Evolutionary conservation across 768 basidiomycete genomes (phyloP), one percentile per base, ranked within the genome.

Genomic region (Lentinula detonsa): DNA sequence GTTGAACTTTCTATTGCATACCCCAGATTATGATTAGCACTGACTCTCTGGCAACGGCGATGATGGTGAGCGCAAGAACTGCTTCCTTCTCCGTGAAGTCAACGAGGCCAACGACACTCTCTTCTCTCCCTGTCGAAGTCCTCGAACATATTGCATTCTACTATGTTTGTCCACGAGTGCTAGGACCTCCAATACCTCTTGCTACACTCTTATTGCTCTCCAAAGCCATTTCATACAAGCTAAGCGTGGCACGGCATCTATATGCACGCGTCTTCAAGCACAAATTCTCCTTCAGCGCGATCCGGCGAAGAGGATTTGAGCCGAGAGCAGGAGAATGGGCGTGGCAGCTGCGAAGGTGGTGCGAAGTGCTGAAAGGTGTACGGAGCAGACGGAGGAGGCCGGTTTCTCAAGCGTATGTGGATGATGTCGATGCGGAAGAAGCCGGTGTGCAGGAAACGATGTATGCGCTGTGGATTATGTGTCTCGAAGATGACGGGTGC

Each of bases 401-500:
- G 79, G 54, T 15, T 10, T 5, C 77, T 46, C 62, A 65, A 42
- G 59, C 67, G 6, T 62, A 68, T 16, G 34, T 53, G 37, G 63
- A 72, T 11, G 61, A 68, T 15, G 35, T 55, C 39, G 62, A 72
- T 34, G 64, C 65, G 15, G 69, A 72, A 21, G 76, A 81, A 13
- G 31, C 58, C 23, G 39, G 60, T 39, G 21, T 75, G 61, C 64
- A 69, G 11, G 65, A 71, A 0, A 66, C 72, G 1, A 75, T 90
- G 21, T 81, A 79, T 72, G 72, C 71, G 0, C 76, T 77, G 5
- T 83, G 80, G 56, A 65, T 86, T 46, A 81, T 90, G 77, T 69
- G 86, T 69, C 71, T 81, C 3, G 88, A 90, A 63, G 84, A 87
- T 71, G 87, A 90, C 70, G 86, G 86, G 37, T 79, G 78, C 68